Base-by-base conservation (phyloP, 2,329 filamentous ascomycete genomes). In the Raffaelea albimanens region DNA sequence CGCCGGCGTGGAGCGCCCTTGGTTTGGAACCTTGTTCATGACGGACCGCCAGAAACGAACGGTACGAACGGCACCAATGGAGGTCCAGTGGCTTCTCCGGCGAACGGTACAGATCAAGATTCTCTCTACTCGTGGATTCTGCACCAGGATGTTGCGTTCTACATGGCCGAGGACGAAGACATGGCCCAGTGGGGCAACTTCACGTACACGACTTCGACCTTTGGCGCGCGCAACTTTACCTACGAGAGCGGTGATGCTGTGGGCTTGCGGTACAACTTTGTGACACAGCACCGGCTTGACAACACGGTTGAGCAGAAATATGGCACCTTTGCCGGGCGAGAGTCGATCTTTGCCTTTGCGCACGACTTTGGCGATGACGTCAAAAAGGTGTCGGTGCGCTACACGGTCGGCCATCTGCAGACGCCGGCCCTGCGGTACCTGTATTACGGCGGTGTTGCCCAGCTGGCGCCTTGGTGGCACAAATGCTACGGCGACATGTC, bases 341-440 rank as follows among this genome's bases (percentile, higher is more conserved):
- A 91, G 60, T 87, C 87, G 0, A 82, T 90, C 3, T 91, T 93
- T 65, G 86, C 87, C 0, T 93, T 90, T 60, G 73, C 80, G 14
- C 83, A 83, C 56, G 25, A 73, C 5, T 83, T 86, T 9, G 59
- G 57, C 16, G 13, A 22, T n/a, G 22, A 22, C 36, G 52, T 50
- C 7, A 52, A 50, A 7, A 63, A 61, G n/a, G 72, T 76, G 39
- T 83, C 75, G 49, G 73, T 83, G 5, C 70, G 83, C 2, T 93
- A 93, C 61, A 90, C 85, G 0, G 75, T 93, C 55, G 80, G 84
- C 3, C 78, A 89, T 51, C 77, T 85, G 23, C 87, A 93, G 56
- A 78, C 89, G 54, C 84, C 85, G 0, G 83, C 91, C 18, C 82
- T 85, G 8, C 87, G 91, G 57, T 94, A 80, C 65, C 85, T 87